Conservation (phyloP, 1,284 basidiomycete genomes). For the Naganishia albida region DNA sequence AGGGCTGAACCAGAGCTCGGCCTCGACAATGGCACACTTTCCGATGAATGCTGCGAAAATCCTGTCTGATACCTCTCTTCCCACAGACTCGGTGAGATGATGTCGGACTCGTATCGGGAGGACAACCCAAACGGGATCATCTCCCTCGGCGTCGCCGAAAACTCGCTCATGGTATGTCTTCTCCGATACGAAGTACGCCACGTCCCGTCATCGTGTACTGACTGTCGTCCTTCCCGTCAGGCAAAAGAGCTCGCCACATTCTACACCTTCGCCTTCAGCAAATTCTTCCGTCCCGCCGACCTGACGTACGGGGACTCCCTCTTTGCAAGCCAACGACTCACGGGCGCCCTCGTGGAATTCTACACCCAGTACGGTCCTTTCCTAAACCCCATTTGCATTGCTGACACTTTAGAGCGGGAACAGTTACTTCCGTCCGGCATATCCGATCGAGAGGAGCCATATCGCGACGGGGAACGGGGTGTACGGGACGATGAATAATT, state of each 20-base stretch:
- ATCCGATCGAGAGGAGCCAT: slow-evolving; percentile 39
- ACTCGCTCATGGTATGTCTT: slow-evolving; percentile 48
- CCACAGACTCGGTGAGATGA: slow-evolving; percentile 23
- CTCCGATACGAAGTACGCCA: neutral
- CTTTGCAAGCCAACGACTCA: slow-evolving; percentile 50
- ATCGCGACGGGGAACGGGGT: slow-evolving; percentile 43
- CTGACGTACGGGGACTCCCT: slow-evolving; percentile 50
- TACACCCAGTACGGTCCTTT: slow-evolving; percentile 40
- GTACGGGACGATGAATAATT: slow-evolving; percentile 44
- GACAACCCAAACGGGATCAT: slow-evolving; percentile 52
- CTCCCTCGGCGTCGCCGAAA: slow-evolving; percentile 55
- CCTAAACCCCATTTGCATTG: neutral
- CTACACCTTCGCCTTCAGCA: slow-evolving; percentile 44
- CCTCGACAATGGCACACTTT: too few species aligned
- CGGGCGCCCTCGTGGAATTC: slow-evolving; percentile 44
- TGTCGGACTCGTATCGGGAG: slow-evolving; percentile 6
- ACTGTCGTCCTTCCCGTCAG: slow-evolving; percentile 21
- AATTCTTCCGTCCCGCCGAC: slow-evolving; percentile 43
- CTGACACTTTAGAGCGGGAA: neutral
- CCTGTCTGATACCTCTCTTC: neutral
- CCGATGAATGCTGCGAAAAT: too few species aligned
- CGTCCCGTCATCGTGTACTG: neutral
- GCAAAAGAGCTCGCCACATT: slow-evolving; percentile 41
- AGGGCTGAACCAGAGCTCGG: neutral
- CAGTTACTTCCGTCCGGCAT: slow-evolving; percentile 37